A percentile compares a stretch with the other conserved stretches of the same genome.
Conservation (phyloP, 495 filamentous ascomycete species). For the Saxispiralis lemnorum region DNA sequence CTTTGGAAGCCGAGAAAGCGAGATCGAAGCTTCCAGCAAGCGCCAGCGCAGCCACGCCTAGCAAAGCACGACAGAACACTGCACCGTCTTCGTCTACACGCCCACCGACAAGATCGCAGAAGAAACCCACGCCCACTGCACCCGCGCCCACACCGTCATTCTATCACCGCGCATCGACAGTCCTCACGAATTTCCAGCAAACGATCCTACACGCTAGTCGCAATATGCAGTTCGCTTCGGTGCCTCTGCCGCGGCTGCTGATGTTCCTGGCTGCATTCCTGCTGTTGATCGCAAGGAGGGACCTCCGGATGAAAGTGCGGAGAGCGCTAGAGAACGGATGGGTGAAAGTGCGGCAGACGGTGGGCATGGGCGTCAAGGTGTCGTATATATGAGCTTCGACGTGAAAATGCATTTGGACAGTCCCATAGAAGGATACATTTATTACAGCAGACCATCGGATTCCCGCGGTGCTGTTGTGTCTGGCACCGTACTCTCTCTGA, state of each 20-base stretch:
- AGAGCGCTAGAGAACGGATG: constrained; percentile 50
- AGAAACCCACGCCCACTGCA: constrained; percentile 23
- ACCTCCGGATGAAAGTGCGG: constrained; percentile 56
- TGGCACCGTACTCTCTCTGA: too few species aligned
- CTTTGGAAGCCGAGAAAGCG: constrained; percentile 17
- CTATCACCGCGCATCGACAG: constrained; percentile 11
- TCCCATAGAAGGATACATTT: too few species aligned
- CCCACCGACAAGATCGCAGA: constrained; percentile 7
- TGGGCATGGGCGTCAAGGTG: constrained; percentile 84
- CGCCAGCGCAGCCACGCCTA: background rate
- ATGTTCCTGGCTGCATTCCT: constrained; percentile 71
- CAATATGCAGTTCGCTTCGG: constrained; percentile 51
- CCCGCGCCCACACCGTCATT: constrained; percentile 4
- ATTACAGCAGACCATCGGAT: too few species aligned
- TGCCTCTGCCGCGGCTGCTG: constrained; percentile 54
- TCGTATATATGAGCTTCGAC: background rate
- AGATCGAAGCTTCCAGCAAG: background rate
- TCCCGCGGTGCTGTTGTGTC: too few species aligned
- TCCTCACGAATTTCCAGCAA: constrained; percentile 7
- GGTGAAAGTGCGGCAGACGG: constrained; percentile 68
- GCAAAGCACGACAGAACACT: background rate
- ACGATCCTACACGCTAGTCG: constrained; percentile 30
- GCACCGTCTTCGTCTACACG: constrained; percentile 9
- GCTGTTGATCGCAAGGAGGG: constrained; percentile 53
- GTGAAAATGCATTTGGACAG: too few species aligned